Evolutionary conservation across 139 green algal species (phyloP).

Genomic region (Edaphochlamys debaryana): DNA sequence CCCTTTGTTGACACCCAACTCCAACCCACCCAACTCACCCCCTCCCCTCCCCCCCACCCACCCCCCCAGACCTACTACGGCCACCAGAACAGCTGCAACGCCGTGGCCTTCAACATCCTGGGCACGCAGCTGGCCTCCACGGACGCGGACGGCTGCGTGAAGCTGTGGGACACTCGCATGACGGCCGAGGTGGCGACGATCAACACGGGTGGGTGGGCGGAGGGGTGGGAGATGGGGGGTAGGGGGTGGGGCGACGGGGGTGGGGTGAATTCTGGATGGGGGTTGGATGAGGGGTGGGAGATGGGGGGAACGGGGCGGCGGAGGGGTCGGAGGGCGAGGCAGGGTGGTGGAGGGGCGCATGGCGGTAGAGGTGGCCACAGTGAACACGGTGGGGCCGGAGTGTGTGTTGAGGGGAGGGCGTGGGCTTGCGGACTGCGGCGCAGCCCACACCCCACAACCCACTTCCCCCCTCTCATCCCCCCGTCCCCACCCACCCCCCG

Average conservation of each 20-base stretch:
- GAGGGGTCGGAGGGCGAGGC: too few relatives aligned
- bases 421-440: too few relatives aligned
- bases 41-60: too few relatives aligned
- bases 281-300: too few relatives aligned
- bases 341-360: too few relatives aligned
- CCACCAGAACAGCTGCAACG: constrained; percentile 84
- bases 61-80: constrained; percentile 81
- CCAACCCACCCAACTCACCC: too few relatives aligned
- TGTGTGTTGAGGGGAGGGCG: too few relatives aligned
- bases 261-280: too few relatives aligned
- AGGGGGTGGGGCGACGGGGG: not conserved
- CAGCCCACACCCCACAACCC: not conserved
- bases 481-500: not conserved
- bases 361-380: too few relatives aligned
- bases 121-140: constrained; percentile 64
- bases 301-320: too few relatives aligned
- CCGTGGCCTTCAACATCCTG: constrained; percentile 68
- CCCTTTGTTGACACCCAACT: not conserved
- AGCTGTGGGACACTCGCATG: constrained; percentile 91
- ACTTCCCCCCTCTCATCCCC: not conserved
- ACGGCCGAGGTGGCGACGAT: constrained; percentile 76
- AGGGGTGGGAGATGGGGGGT: not conserved
- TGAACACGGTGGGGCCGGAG: too few relatives aligned
- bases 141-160: constrained; percentile 84
- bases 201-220: constrained; percentile 17